phyloP scores from a whole-genome alignment of 2,329 filamentous ascomycete species.

The Penicillium sp. region DNA sequence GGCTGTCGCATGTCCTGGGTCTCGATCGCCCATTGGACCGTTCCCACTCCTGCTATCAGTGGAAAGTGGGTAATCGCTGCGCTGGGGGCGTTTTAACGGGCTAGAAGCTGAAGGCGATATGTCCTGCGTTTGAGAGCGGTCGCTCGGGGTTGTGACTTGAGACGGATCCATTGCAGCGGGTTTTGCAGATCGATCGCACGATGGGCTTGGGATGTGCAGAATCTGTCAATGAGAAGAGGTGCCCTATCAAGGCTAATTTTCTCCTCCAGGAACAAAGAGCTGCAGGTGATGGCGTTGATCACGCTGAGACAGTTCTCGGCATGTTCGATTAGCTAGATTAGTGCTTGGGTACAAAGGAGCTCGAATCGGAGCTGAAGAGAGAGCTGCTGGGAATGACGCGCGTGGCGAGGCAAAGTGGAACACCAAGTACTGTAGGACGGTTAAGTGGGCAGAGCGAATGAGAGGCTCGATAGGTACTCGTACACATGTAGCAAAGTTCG shows the following conservation, averaged over 20 bases:
- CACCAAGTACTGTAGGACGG: constrained; percentile 6
- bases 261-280: background rate
- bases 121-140: constrained; percentile 6
- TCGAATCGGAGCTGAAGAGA: constrained; percentile 7
- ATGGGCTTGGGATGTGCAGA: background rate
- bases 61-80: constrained; percentile 18
- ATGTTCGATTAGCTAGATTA: constrained; percentile 13
- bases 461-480: background rate
- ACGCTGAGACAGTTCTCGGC: constrained; percentile 5
- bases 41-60: constrained; percentile 17
- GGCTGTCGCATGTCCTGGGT: constrained; percentile 11
- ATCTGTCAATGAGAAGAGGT: background rate
- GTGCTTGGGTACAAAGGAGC: constrained; percentile 4
- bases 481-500: background rate
- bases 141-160: constrained; percentile 9
- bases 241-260: constrained; percentile 3
- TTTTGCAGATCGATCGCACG: background rate
- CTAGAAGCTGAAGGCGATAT: constrained; percentile 13
- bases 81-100: constrained; percentile 12
- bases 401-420: constrained; percentile 20
- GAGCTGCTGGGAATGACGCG: constrained; percentile 19
- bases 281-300: constrained; percentile 7
- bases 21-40: constrained; percentile 18
- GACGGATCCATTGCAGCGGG: constrained; percentile 12
- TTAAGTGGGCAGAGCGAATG: constrained; percentile 1